Evolutionary conservation across 257 asterid species (phyloP).

Genomic region (Scutellaria minor): DNA sequence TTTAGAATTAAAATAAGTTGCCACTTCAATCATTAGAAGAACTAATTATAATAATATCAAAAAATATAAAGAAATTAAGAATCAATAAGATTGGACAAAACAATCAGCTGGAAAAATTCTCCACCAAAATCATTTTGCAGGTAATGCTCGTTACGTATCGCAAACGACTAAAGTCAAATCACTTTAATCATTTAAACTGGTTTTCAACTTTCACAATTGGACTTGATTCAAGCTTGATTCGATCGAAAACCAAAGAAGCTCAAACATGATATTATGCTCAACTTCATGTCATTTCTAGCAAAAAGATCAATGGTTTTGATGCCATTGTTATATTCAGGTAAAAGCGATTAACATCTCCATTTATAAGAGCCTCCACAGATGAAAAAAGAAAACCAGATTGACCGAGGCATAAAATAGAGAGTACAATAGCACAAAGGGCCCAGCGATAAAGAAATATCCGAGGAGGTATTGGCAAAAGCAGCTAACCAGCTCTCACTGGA

Average conservation of each 20-base stretch:
- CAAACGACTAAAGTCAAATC: neutral
- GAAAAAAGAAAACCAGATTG: neutral
- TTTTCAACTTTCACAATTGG: neutral
- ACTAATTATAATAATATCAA: too few relatives aligned
- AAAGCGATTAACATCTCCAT: neutral
- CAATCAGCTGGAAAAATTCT: neutral
- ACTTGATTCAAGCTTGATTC: neutral
- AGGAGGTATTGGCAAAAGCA: neutral
- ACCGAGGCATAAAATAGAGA: neutral
- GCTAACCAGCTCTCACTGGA: neutral
- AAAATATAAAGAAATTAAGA: too few relatives aligned
- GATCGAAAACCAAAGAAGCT: neutral
- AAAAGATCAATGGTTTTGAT: too few relatives aligned
- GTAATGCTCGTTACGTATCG: too few relatives aligned
- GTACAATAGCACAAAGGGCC: conserved; percentile 4
- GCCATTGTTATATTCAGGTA: neutral
- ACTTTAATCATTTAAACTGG: neutral
- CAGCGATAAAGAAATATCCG: neutral
- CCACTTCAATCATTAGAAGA: too few relatives aligned
- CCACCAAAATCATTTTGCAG: neutral
- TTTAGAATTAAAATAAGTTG: too few relatives aligned
- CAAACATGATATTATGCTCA: too few relatives aligned
- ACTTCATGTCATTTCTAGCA: too few relatives aligned
- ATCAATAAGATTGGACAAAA: too few relatives aligned
- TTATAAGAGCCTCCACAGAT: conserved; percentile 11